Percentiles rank a stretch among this genome's conserved stretches.
phyloP scores from a whole-genome alignment of 768 basidiomycete genomes.

The Auriculariales sp. region DNA sequence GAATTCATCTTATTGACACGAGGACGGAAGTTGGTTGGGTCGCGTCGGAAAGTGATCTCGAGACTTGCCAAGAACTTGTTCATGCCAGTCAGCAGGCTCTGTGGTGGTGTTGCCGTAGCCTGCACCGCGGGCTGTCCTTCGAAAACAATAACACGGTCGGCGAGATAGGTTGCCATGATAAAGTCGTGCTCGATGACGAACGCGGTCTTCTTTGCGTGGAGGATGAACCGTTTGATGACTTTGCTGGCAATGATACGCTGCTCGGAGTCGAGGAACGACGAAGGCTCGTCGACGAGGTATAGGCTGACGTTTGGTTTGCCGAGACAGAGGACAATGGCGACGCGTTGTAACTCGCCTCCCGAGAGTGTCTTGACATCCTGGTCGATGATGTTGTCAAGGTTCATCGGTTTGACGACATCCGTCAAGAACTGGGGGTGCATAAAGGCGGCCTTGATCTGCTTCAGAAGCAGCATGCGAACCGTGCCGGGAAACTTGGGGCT shows the following conservation, averaged over 20 bases:
- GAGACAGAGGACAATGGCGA: slow-evolving; percentile 87
- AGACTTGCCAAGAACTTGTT: slow-evolving; percentile 92
- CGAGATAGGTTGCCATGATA: slow-evolving; percentile 99
- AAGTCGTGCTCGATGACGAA: slow-evolving; percentile 99
- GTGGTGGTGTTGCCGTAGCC: slow-evolving; percentile 90
- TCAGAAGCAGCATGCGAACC: slow-evolving; percentile 85
- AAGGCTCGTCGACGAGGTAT: slow-evolving; percentile 90
- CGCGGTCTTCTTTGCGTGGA: slow-evolving; percentile 93
- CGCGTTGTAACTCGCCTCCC: slow-evolving; percentile 95
- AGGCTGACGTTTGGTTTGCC: slow-evolving; percentile 80
- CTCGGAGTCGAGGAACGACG: slow-evolving; percentile 82
- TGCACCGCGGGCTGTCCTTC: slow-evolving; percentile 73
- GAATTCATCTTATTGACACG: slow-evolving; percentile 77
- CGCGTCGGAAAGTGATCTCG: slow-evolving; percentile 95
- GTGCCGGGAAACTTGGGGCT: slow-evolving; percentile 94
- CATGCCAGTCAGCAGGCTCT: slow-evolving; percentile 92
- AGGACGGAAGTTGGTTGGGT: slow-evolving; percentile 87
- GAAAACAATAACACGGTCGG: slow-evolving; percentile 86
- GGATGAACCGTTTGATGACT: slow-evolving; percentile 96
- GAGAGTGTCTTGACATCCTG: slow-evolving; percentile 99
- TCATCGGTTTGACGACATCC: slow-evolving; percentile 97
- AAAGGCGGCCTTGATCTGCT: slow-evolving; percentile 87
- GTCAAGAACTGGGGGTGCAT: slow-evolving; percentile 99
- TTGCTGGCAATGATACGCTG: slow-evolving; percentile 98
- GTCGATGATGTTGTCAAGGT: slow-evolving; percentile 83